Percentiles rank a stretch among this genome's conserved stretches.
phyloP scores from a whole-genome alignment of 2,329 filamentous ascomycete species.

The Basipetospora chlamydospora region DNA sequence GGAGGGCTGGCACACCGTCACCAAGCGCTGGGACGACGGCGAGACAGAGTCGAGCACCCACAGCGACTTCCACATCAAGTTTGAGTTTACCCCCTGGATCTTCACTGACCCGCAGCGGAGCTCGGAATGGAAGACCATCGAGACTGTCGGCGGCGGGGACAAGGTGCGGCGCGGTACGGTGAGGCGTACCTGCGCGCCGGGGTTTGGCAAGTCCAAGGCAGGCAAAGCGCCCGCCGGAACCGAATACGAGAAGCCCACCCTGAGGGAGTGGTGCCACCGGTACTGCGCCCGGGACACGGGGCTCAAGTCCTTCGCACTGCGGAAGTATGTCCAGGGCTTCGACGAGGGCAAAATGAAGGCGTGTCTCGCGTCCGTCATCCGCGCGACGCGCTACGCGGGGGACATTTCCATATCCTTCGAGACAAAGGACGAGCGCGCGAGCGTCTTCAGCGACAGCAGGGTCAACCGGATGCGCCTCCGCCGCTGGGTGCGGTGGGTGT shows the following conservation, averaged over 20 bases:
- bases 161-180: constrained; percentile 51
- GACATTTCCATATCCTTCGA: constrained; percentile 44
- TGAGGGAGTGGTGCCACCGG: constrained; percentile 49
- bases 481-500: constrained; percentile 48
- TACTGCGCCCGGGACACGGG: constrained; percentile 45
- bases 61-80: constrained; percentile 43
- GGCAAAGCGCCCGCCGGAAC: constrained; percentile 22
- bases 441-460: constrained; percentile 48
- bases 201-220: constrained; percentile 8
- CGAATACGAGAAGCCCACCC: constrained; percentile 4
- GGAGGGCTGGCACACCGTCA: constrained; percentile 36
- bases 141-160: constrained; percentile 41
- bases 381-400: constrained; percentile 54
- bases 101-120: constrained; percentile 28
- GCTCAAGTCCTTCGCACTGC: constrained; percentile 41
- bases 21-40: no score
- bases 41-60: constrained; percentile 31
- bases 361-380: constrained; percentile 40
- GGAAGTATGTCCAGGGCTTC: constrained; percentile 42
- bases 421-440: constrained; percentile 36
- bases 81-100: constrained; percentile 46
- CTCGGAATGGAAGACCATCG: constrained; percentile 27
- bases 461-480: constrained; percentile 52
- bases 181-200: constrained; percentile 33
- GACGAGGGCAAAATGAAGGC: constrained; percentile 37